phyloP scores from a whole-genome alignment of 495 filamentous ascomycete species.

The Filosporella fistucella region DNA sequence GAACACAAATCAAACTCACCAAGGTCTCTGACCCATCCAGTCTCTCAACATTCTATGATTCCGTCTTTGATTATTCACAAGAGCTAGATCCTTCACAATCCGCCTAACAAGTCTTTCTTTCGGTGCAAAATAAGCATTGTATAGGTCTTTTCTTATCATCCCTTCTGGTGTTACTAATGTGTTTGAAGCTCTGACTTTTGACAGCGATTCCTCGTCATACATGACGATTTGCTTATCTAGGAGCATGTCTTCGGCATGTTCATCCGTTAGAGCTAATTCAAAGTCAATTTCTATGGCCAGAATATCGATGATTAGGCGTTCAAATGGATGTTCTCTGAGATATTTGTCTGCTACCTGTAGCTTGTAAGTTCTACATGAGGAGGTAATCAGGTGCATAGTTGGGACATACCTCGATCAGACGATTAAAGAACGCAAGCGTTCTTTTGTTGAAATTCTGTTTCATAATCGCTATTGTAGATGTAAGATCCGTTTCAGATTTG shows the following conservation, averaged over 20 bases:
- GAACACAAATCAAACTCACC: background rate
- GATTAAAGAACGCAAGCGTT: no score
- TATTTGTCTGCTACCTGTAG: no score
- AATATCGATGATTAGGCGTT: constrained; percentile 13
- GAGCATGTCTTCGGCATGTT: constrained; percentile 17
- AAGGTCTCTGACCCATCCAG: constrained; percentile 1
- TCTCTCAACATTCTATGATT: constrained; percentile 9
- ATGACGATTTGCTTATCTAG: constrained; percentile 10
- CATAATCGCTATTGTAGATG: no score
- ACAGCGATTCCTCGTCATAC: background rate
- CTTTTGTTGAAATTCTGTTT: no score
- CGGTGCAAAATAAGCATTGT: no score
- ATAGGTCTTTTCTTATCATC: no score
- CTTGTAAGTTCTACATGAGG: no score
- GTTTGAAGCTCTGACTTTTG: background rate
- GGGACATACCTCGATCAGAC: no score
- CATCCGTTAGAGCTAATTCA: constrained; percentile 2
- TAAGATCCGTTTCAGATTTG: no score
- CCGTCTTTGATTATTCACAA: constrained; percentile 4
- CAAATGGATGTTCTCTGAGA: constrained; percentile 8
- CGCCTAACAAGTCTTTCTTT: background rate
- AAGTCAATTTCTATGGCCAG: constrained; percentile 5
- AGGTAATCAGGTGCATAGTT: no score
- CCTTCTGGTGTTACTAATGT: background rate
- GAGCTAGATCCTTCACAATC: background rate